These are phyloP conservation scores for Aspergillus uvarum DNA, from an alignment of 2,329 filamentous ascomycete genomes.

Conservation along the genomic window DNA sequence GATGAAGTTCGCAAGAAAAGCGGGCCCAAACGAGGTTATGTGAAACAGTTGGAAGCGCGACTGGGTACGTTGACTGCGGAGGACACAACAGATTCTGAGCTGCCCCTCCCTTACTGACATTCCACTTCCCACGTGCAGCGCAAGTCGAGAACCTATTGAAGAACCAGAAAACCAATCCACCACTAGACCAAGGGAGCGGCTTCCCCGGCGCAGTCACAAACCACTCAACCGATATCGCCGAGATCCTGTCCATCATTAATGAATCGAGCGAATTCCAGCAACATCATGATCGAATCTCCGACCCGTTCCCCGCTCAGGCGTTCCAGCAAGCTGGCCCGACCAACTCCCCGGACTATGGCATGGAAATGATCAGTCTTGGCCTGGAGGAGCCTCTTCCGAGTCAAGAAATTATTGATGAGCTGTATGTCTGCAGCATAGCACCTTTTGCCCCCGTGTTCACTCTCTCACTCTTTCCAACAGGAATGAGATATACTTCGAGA, in stretches of 20 bases:
- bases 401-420: conserved; percentile 77
- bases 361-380: conserved; percentile 83
- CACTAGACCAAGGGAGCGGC: conserved; percentile 27
- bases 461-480: conserved; percentile 43
- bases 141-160: conserved; percentile 92
- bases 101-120: conserved; percentile 12
- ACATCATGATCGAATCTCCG: background rate
- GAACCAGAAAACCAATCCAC: conserved; percentile 61
- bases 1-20: conserved; percentile 93
- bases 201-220: conserved; percentile 32
- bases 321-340: background rate
- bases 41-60: conserved; percentile 89
- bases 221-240: conserved; percentile 23
- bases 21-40: conserved; percentile 89
- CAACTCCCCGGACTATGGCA: conserved; percentile 57
- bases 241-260: conserved; percentile 26
- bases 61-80: conserved; percentile 63
- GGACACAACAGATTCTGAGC: background rate
- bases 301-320: background rate
- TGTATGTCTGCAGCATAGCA: conserved; percentile 52
- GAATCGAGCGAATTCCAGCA: conserved; percentile 18
- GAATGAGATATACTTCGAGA: conserved; percentile 85
- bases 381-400: conserved; percentile 78
- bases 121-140: conserved; percentile 52
- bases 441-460: background rate